Base-by-base conservation (phyloP, 768 basidiomycete genomes). In the Lactifluus piperatus region DNA sequence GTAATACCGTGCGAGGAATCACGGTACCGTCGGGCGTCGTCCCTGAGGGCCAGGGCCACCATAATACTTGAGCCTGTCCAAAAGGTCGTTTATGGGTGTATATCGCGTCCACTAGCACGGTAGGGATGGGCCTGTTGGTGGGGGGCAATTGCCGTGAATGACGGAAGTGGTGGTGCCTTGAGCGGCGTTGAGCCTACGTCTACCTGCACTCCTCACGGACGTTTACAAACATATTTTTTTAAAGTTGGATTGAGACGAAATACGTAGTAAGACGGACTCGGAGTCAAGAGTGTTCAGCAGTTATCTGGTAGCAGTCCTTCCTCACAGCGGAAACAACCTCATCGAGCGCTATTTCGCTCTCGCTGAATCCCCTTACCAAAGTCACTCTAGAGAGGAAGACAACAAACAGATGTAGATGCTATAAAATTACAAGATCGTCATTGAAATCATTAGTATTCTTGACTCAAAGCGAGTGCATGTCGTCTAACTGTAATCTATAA, bases 31-130 rank as follows among this genome's bases (percentile, higher is more conserved):
- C 57, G n/a, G n/a, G n/a, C 9, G 20, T 59, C 57, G 22, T 56
- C 53, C 27, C 62, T 61, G 71, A 46, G 70, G 73, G 74, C 80
- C 81, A 48, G 70, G 73, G 74, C 80, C 81, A 85, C 82, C 81
- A 84, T 20, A 80, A 68, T 4, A 75, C 73, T 66, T 82, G 79
- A 3, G 77, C 75, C 22, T 69, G 67, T 18, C 74, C 76, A 8
- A 80, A 63, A 4, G 73, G 67, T 5, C 59, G 59, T n/a, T 65
- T 66, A 60, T 79, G 78, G 22, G 65, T 62, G 62, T 79, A 79
- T 3, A 75, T 56, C 2, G 66, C 64, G 30, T 62, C 53, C 1
- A 58, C 29, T 6, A 53, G 58, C 6, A 60, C 58, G 18, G 51
- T 44, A 10, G n/a, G 43, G 47, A 27, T 49, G 24, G 1, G 58